Evolutionary conservation across 768 basidiomycete genomes (phyloP).

Genomic region (Lanmaoa pseudosensibilis): DNA sequence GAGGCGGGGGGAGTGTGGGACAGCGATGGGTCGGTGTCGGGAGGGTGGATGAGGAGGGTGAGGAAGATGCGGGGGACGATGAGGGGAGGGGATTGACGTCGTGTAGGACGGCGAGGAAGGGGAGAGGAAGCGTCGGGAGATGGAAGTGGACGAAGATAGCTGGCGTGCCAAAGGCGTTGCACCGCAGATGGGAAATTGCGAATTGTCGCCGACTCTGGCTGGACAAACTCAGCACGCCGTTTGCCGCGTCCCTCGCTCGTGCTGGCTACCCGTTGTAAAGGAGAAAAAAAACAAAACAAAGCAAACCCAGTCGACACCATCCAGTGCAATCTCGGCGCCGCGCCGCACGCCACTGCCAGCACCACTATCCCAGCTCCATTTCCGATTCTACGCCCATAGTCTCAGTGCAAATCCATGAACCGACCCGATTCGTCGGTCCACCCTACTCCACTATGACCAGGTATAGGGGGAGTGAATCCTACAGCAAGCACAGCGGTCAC

Average conservation of each 20-base stretch:
- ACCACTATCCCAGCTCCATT: background rate
- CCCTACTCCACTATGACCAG: background rate
- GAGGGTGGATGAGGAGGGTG: background rate
- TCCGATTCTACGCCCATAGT: background rate
- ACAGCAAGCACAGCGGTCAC: background rate
- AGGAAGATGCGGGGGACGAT: background rate
- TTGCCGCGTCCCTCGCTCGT: constrained; percentile 19
- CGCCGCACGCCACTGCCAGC: background rate
- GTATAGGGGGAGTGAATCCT: background rate
- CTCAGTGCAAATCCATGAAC: too few relatives aligned
- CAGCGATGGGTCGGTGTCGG: background rate
- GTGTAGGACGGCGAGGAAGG: background rate
- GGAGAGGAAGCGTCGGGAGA: constrained; percentile 3
- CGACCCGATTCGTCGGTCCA: too few relatives aligned
- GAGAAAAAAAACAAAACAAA: background rate
- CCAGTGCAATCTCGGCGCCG: background rate
- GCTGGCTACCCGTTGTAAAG: background rate
- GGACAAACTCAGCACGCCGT: constrained; percentile 34
- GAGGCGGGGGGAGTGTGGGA: background rate
- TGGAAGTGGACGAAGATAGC: constrained; percentile 26
- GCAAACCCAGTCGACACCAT: background rate
- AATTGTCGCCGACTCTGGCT: constrained; percentile 20
- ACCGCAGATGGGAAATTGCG: constrained; percentile 38
- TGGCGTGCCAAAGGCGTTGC: constrained; percentile 33
- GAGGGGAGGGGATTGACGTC: background rate